phyloP scores from a whole-genome alignment of 129 eudicot species.

The Arctium lappa region DNA sequence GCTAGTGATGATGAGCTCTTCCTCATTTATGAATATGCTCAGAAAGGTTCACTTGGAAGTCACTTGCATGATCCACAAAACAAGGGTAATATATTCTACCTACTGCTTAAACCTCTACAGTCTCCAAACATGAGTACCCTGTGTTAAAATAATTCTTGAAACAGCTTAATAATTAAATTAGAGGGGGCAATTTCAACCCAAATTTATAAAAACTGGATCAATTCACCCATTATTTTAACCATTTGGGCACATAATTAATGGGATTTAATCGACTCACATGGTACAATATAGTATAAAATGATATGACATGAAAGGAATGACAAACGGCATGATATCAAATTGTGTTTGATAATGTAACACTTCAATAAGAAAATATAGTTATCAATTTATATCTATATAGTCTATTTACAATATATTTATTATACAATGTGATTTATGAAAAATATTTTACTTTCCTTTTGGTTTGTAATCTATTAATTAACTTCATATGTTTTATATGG shows the following conservation, averaged over 20 bases:
- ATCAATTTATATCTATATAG: not conserved
- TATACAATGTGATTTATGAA: not conserved
- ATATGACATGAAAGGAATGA: not conserved
- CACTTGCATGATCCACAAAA: constrained; percentile 90
- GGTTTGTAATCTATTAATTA: not conserved
- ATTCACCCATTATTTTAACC: not conserved
- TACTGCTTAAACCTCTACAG: not conserved
- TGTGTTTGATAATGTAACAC: not conserved
- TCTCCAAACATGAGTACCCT: not conserved
- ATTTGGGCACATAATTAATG: not conserved
- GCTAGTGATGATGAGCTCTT: constrained; percentile 84
- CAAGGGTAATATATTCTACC: constrained; percentile 49
- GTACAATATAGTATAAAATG: not conserved
- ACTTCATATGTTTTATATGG: not conserved
- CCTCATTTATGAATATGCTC: constrained; percentile 87
- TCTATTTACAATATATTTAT: too few species aligned
- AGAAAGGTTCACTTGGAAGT: constrained; percentile 83
- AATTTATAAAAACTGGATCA: not conserved
- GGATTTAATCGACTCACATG: not conserved
- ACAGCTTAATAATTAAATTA: not conserved
- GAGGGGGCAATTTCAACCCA: not conserved
- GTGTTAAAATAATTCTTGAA: not conserved
- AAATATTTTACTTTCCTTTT: not conserved
- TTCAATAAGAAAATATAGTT: not conserved
- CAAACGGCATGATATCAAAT: not conserved